phyloP scores from a whole-genome alignment of 1,284 basidiomycete species.

The Trichosporon faecale region DNA sequence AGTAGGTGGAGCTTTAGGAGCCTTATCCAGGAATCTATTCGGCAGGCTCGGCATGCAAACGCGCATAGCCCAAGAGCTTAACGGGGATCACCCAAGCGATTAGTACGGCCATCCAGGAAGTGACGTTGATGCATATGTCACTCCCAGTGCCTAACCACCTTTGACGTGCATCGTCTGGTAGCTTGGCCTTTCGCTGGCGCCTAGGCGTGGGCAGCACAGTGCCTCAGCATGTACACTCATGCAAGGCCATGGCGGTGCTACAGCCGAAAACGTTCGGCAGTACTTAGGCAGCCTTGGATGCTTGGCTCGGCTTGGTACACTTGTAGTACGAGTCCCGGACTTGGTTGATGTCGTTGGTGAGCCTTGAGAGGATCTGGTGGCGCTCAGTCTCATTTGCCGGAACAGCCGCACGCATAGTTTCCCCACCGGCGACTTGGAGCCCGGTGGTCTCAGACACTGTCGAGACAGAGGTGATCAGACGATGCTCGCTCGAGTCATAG shows the following conservation, averaged over 20 bases:
- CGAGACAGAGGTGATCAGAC: background rate
- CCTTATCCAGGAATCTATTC: background rate
- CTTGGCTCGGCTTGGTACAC: background rate
- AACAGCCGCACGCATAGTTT: background rate
- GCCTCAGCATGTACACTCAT: too few species aligned
- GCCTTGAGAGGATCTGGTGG: background rate
- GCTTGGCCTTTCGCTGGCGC: too few species aligned
- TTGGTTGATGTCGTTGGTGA: background rate
- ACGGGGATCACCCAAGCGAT: too few species aligned
- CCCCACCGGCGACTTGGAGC: slow-evolving; percentile 3
- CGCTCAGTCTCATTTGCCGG: background rate
- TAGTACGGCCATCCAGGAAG: background rate
- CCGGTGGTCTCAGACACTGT: background rate
- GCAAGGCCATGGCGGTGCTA: background rate
- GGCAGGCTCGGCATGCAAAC: background rate
- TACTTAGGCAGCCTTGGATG: background rate
- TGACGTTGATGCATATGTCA: slow-evolving; percentile 1
- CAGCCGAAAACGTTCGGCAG: too few species aligned
- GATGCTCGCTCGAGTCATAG: background rate
- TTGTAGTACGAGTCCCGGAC: background rate
- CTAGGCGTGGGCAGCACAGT: too few species aligned
- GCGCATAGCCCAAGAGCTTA: background rate
- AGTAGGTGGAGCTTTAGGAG: too few species aligned
- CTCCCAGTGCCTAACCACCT: background rate
- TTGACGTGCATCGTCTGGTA: background rate